Conservation (phyloP, 1,284 basidiomycete species). For the Amylostereum chailletii region DNA sequence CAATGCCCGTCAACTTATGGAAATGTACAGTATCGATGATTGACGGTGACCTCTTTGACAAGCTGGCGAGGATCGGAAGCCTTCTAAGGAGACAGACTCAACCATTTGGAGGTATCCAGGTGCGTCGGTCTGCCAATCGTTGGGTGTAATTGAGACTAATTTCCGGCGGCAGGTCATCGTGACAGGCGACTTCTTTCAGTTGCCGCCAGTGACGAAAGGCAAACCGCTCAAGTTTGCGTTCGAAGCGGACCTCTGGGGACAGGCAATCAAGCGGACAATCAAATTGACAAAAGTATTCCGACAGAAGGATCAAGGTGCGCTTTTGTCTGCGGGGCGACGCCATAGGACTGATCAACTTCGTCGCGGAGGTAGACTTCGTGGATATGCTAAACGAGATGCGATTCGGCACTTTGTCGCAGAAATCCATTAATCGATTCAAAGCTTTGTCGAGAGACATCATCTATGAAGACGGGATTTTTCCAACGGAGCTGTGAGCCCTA, state of each 20-base stretch:
- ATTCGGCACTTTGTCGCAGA: slow-evolving; percentile 57
- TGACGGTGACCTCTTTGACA: slow-evolving; percentile 82
- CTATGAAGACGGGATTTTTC: slow-evolving; percentile 68
- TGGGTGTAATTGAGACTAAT: slow-evolving; percentile 2
- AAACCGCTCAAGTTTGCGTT: slow-evolving; percentile 65
- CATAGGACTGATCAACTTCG: neutral
- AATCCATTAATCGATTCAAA: slow-evolving; percentile 55
- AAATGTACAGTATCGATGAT: slow-evolving; percentile 77
- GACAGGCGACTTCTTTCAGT: slow-evolving; percentile 90
- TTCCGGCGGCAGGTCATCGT: slow-evolving; percentile 56
- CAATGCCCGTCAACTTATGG: no score
- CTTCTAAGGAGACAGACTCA: slow-evolving; percentile 41
- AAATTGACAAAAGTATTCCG: slow-evolving; percentile 61
- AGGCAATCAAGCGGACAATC: slow-evolving; percentile 46
- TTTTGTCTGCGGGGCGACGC: neutral
- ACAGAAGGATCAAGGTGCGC: slow-evolving; percentile 53
- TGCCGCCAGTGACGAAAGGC: slow-evolving; percentile 76
- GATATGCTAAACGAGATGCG: slow-evolving; percentile 92
- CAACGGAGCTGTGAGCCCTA: slow-evolving; percentile 66
- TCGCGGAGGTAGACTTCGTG: slow-evolving; percentile 55
- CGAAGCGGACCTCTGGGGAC: slow-evolving; percentile 71
- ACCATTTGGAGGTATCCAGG: slow-evolving; percentile 89
- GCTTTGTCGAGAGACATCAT: slow-evolving; percentile 45
- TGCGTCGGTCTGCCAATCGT: slow-evolving; percentile 24
- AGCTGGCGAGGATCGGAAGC: slow-evolving; percentile 66